Conservation (phyloP, 805 yeast genomes). For the Starmerella lactis-condensi region DNA sequence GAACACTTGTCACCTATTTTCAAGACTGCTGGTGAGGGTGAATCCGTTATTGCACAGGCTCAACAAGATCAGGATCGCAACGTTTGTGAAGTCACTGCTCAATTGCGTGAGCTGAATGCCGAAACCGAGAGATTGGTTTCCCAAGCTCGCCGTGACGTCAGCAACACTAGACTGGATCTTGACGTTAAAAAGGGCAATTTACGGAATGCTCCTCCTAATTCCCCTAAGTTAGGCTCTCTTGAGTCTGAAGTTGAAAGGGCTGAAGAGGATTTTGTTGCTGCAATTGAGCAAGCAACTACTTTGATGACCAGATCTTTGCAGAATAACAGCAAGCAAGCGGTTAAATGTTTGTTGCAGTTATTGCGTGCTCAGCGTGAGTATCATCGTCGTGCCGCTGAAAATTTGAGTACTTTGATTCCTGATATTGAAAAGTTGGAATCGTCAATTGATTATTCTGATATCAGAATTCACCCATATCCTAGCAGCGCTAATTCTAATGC, state of each 20-base stretch:
- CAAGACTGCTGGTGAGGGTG: slow-evolving; percentile 46
- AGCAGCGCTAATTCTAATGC: no score
- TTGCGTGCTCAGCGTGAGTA: slow-evolving; percentile 64
- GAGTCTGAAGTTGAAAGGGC: slow-evolving; percentile 63
- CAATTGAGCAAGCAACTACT: slow-evolving; percentile 71
- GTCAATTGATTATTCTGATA: no score
- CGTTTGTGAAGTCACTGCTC: slow-evolving; percentile 52
- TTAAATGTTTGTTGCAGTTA: slow-evolving; percentile 48
- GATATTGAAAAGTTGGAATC: slow-evolving; percentile 34
- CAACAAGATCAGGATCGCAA: slow-evolving; percentile 66
- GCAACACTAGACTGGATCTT: slow-evolving; percentile 56
- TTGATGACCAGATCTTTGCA: slow-evolving; percentile 67
- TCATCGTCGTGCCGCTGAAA: slow-evolving; percentile 55
- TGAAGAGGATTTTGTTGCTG: slow-evolving; percentile 74
- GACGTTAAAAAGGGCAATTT: slow-evolving; percentile 51
- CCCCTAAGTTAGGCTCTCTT: slow-evolving; percentile 53
- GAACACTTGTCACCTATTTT: slow-evolving; percentile 44
- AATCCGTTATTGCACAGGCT: slow-evolving; percentile 62
- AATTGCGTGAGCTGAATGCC: slow-evolving; percentile 42
- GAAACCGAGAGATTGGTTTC: slow-evolving; percentile 44
- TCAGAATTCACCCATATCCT: no score
- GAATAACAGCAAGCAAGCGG: slow-evolving; percentile 36
- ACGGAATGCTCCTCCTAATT: slow-evolving; percentile 28
- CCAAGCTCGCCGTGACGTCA: slow-evolving; percentile 53
- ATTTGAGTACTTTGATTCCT: slow-evolving; percentile 45